Base-by-base conservation (phyloP, 495 filamentous ascomycete species). In the Trichoderma erinaceum region DNA sequence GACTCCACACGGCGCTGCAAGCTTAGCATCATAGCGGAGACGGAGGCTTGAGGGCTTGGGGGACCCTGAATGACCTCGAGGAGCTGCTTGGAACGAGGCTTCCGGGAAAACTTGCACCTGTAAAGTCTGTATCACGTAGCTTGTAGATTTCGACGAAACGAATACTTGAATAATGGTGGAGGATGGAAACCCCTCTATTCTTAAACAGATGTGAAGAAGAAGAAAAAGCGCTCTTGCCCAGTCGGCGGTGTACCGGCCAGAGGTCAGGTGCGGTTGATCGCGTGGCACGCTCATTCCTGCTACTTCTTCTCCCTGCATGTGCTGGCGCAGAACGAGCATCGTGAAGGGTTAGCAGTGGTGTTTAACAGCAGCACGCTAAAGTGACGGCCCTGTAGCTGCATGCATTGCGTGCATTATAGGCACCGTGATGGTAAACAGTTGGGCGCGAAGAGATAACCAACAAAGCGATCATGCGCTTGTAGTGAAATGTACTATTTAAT, bases 11-110 rank as follows among this genome's bases (percentile, higher is more conserved):
- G 56, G 56, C 56, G 27, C 56, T 61, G 56, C 56, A 61, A 58
- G 48, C 56, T 29, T 13, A 61, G 50, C 50, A 56, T 56, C 50
- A 56, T 56, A 56, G 50, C 50, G 50, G 50, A 56, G 50, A 38
- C 50, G 5, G 50, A 56, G 16, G 21, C 18, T 16, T 11, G 50
- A 12, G 18, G 16, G 21, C 18, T 16, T 11, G 50, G n/a, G 18
- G 8, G 50, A 21, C 50, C 50, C n/a, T 56, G 50, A 25, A n/a
- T n/a, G 44, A 32, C 25, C 23, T 61, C 11, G 25, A 11, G 56
- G 56, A 16, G 23, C 27, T 61, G 50, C 44, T 13, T 3, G 44
- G 18, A n/a, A 48, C 4, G 44, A 48, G 44, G 44, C n/a, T 15
- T 15, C 12, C 1, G 3, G 44, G 13, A 18, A 48, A 48, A 48